phyloP scores from a whole-genome alignment of 805 yeast genomes.

The Saccharomycopsis sp. region DNA sequence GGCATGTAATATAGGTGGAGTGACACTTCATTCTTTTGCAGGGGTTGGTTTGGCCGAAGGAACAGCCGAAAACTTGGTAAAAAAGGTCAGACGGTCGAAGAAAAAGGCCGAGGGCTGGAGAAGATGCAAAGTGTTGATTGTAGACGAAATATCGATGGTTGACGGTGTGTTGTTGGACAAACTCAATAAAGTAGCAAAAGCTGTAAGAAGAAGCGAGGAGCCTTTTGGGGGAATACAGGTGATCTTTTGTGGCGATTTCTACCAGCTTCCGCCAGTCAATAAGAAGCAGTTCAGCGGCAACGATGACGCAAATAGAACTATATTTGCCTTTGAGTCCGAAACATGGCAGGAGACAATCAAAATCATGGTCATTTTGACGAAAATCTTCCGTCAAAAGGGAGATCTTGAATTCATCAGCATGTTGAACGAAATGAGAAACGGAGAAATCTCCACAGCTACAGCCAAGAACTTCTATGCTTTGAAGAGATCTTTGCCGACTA shows the following conservation, averaged over 20 bases:
- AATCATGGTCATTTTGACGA: slow-evolving; percentile 50
- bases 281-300: slow-evolving; percentile 27
- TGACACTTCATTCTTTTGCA: slow-evolving; percentile 67
- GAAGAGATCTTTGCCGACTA: slow-evolving; percentile 41
- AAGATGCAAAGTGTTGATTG: slow-evolving; percentile 48
- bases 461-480: slow-evolving; percentile 44
- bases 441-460: slow-evolving; percentile 45
- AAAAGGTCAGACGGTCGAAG: slow-evolving; percentile 46
- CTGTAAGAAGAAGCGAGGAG: slow-evolving; percentile 34
- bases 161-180: slow-evolving; percentile 63
- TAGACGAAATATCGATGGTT: slow-evolving; percentile 79
- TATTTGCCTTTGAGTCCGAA: slow-evolving; percentile 59
- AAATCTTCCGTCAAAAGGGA: slow-evolving; percentile 72
- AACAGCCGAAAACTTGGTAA: slow-evolving; percentile 37
- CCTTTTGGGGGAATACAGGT: slow-evolving; percentile 83
- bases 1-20: slow-evolving; percentile 76
- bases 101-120: slow-evolving; percentile 50
- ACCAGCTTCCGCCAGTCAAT: slow-evolving; percentile 71
- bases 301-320: slow-evolving; percentile 27
- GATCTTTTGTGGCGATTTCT: slow-evolving; percentile 74
- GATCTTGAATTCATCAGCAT: slow-evolving; percentile 63
- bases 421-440: slow-evolving; percentile 70
- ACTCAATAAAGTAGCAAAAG: slow-evolving; percentile 52
- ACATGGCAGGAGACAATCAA: slow-evolving; percentile 57
- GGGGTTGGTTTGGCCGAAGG: slow-evolving; percentile 73